Conservation (phyloP, 176 grass and related monocot species). For the Otatea glauca region DNA sequence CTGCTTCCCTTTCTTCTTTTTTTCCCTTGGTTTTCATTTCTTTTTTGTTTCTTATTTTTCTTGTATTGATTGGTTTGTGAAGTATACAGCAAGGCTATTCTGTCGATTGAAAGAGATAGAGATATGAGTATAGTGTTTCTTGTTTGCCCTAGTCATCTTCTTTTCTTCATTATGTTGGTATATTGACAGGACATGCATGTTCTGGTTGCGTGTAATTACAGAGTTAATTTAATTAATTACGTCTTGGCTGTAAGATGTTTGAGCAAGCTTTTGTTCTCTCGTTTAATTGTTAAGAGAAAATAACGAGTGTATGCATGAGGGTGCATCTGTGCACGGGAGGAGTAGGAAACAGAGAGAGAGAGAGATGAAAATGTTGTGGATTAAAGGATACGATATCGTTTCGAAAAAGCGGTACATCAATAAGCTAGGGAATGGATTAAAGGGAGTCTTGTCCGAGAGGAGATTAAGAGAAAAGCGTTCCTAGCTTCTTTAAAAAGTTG, state of each 20-base stretch:
- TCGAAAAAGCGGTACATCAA: conserved; percentile 1
- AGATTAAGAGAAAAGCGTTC: conserved; percentile 21
- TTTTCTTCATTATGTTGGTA: background rate
- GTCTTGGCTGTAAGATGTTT: background rate
- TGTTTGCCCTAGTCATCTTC: background rate
- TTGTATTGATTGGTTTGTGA: conserved; percentile 49
- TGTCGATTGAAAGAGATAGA: conserved; percentile 64
- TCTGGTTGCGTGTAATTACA: background rate
- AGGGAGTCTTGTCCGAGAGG: conserved; percentile 44
- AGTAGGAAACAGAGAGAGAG: background rate
- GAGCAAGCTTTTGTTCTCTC: background rate
- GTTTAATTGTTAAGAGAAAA: background rate
- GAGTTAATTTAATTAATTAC: background rate
- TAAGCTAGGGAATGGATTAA: conserved; percentile 20
- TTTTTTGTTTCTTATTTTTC: background rate
- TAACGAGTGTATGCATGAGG: background rate
- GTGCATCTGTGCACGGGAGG: background rate
- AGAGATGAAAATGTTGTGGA: background rate
- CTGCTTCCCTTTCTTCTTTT: conserved; percentile 75
- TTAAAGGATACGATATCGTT: conserved; percentile 36
- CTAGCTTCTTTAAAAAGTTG: conserved; percentile 27
- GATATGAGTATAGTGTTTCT: conserved; percentile 53
- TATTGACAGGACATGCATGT: background rate
- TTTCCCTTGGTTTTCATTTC: background rate
- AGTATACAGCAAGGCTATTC: conserved; percentile 50